Evolutionary conservation across 1,139 yeast genomes (phyloP), one percentile per base, ranked within the genome.

Genomic region (Chernovozyma sophiae-reginae): DNA sequence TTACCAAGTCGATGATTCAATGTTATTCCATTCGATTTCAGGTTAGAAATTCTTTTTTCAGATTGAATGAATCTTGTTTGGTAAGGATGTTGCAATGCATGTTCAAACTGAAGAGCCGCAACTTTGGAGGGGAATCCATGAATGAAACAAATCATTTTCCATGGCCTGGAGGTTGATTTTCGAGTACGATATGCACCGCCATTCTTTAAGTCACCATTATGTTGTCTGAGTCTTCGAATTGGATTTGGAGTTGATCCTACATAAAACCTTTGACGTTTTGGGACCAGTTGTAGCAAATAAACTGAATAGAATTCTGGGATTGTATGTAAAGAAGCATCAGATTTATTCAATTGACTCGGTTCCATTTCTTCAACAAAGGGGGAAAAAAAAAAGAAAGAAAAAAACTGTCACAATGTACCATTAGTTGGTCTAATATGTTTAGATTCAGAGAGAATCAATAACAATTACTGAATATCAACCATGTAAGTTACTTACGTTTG

Each of bases 201-300:
- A 7, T 49, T 48, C 17, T 60, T 62, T 15, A 81, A 52, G 4
- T 71, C 76, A 2, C 95, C 95, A 60, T 86, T 86, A 52, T 86
- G 95, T 47, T 86, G 95, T 28, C 86, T 58, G 4, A 86, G 60
- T 33, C 95, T 54, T 40, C 90, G 50, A 1, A 62, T 52, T 0
- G 94, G 92, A 49, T 82, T 73, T 0, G 92, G 90, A 0, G 92
- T 82, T 1, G 92, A 83, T 1, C 95, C 95, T 4, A 85, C 72
- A 49, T 85, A 85, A 47, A 78, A 78, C 5, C 82, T 72, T 30
- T 65, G 62, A 11, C 76, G 74, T 46, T 73, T 74, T 2, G 74
- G 68, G 4, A 68, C 51, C 0, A 89, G 81, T 45, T 77, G 78
- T 13, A 85, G 60, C 5, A 85, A 58, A 50, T 84, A 84, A 32